A percentile compares a stretch with the other conserved stretches of the same genome.
Evolutionary conservation across 345 rosid genomes (phyloP).

Genomic region (Psidium friedrichsthalianum): DNA sequence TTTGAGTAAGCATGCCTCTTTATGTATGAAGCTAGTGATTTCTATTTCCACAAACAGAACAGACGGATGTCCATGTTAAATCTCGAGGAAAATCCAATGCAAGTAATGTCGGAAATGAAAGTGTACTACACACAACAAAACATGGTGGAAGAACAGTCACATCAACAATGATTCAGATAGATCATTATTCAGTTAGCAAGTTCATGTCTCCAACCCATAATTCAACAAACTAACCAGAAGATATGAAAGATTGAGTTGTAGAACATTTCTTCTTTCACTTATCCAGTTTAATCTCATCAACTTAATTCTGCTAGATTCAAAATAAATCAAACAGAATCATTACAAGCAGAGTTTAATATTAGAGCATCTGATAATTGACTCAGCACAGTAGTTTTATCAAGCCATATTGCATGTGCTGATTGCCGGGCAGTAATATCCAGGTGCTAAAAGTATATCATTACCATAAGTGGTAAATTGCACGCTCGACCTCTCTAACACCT

Average conservation of each 20-base stretch:
- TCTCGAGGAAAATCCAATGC: not conserved
- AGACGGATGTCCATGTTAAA: not conserved
- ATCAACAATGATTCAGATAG: not conserved
- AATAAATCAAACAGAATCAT: not conserved
- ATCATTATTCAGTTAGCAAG: not conserved
- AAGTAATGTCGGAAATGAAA: not conserved
- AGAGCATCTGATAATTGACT: not conserved
- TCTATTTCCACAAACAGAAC: conserved; percentile 29
- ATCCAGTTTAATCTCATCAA: not conserved
- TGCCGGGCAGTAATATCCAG: not conserved
- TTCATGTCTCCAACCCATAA: not conserved
- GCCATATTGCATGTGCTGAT: not conserved
- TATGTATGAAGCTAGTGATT: conserved; percentile 84
- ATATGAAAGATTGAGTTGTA: not conserved
- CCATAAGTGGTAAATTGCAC: not conserved
- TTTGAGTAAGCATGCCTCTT: conserved; percentile 64
- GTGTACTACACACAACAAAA: not conserved
- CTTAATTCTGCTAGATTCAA: not conserved
- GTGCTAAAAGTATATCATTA: not conserved
- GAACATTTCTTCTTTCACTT: not conserved
- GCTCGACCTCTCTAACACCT: not conserved
- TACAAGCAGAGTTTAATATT: not conserved
- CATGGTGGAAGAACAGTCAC: not conserved
- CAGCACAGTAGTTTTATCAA: not conserved
- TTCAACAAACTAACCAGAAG: not conserved